Percentiles rank a stretch among this genome's conserved stretches.
Evolutionary conservation across 106 monocot genomes (phyloP).

Genomic region (Gastrodia elata): DNA sequence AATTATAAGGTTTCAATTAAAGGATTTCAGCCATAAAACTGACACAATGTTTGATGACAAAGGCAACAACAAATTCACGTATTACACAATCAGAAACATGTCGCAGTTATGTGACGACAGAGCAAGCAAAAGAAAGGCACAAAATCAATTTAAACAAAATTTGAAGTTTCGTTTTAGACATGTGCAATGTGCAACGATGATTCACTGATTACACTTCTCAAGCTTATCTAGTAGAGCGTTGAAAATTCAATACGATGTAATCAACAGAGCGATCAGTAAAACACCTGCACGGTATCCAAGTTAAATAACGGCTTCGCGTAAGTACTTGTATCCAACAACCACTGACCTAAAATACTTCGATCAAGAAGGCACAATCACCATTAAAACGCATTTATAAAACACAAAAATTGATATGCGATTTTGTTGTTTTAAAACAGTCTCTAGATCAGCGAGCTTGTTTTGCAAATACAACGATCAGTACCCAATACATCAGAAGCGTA

Average conservation of each 20-base stretch:
- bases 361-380: not conserved
- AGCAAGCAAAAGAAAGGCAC: not conserved
- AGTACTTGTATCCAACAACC: not conserved
- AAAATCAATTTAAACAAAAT: not conserved
- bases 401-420: not conserved
- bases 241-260: not conserved
- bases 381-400: not conserved
- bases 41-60: not conserved
- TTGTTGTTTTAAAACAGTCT: not conserved
- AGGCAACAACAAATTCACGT: not conserved
- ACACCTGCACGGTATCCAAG: not conserved
- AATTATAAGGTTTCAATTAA: not conserved
- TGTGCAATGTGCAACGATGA: not conserved
- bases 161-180: not conserved
- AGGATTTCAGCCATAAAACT: not conserved
- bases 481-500: not conserved
- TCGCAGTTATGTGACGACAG: not conserved
- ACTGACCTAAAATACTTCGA: too few relatives aligned
- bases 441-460: not conserved
- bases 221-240: not conserved
- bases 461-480: not conserved
- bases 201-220: not conserved
- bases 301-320: not conserved
- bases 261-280: not conserved
- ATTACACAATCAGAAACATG: not conserved